Evolutionary conservation across 306 rosid species (phyloP), one percentile per base, ranked within the genome.

Genomic region (Glycine latifolia): DNA sequence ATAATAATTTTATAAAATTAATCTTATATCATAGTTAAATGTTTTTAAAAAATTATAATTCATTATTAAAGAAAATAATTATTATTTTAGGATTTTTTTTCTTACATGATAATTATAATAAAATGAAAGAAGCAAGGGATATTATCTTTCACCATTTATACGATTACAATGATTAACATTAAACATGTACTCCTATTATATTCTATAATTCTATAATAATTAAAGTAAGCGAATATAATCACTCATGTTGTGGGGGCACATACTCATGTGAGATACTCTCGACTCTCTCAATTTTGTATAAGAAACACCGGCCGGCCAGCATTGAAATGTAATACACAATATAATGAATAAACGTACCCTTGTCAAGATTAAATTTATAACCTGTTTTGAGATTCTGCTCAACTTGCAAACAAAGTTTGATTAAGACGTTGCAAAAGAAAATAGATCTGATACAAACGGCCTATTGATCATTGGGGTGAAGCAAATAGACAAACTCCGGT

Each of bases 401-500:
- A 39, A 41, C 12, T 14, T 39, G 33, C 7, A 67, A 67, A 41
- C 71, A 66, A 4, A 26, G 31, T 26, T 26, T 66, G 71, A 14
- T 37, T 3, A n/a, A 1, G 71, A 37, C 70, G 20, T 65, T 65
- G 48, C 5, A 65, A 35, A 14, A n/a, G 31, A 66, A 66, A 41
- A 66, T 66, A 66, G 41, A 41, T 66, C 7, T 14, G 50, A 66
- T 66, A 66, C 7, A 41, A 66, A 66, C 12, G 26, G 7, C 47
- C 5, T 65, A 11, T 66, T 39, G 50, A 66, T 66, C 13, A 39
- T 66, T 41, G 71, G 13, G 52, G 12, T 41, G 8, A 39, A 41
- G 50, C 71, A 60, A 43, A 6, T 41, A 66, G 50, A 67, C 72
- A 67, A 41, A 67, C 72, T 67, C 49, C n/a, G 35, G 49, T 66